These are phyloP conservation scores for Acacia crassicarpa DNA, from an alignment of 306 rosid species.

Conservation along the genomic window DNA sequence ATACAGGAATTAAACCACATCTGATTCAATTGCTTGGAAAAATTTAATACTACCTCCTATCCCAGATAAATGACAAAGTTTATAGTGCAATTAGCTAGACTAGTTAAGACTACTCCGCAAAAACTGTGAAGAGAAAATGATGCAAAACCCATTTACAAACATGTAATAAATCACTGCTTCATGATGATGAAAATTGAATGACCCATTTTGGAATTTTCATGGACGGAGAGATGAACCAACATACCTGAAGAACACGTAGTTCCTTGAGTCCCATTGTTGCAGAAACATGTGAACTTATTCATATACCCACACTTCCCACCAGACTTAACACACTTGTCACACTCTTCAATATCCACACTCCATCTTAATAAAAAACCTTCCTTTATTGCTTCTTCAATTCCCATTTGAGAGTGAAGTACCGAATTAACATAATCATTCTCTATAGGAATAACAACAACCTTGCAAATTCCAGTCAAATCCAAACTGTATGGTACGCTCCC, in stretches of 20 bases:
- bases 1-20: neutral
- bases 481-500: neutral
- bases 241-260: neutral
- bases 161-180: too few species aligned
- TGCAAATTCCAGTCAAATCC: neutral
- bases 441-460: neutral
- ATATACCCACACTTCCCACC: neutral
- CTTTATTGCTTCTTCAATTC: neutral
- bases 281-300: neutral
- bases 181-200: neutral
- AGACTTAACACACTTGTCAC: neutral
- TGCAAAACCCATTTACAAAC: too few species aligned
- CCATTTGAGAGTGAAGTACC: rapidly evolving
- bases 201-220: too few species aligned
- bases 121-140: too few species aligned
- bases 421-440: rapidly evolving
- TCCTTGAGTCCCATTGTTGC: neutral
- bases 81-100: too few species aligned
- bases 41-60: neutral
- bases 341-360: neutral
- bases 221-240: neutral
- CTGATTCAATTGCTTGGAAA: neutral
- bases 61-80: too few species aligned
- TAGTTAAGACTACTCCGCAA: too few species aligned
- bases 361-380: neutral